Conservation (phyloP, 768 basidiomycete genomes). For the Gelatoporia subvermispora region DNA sequence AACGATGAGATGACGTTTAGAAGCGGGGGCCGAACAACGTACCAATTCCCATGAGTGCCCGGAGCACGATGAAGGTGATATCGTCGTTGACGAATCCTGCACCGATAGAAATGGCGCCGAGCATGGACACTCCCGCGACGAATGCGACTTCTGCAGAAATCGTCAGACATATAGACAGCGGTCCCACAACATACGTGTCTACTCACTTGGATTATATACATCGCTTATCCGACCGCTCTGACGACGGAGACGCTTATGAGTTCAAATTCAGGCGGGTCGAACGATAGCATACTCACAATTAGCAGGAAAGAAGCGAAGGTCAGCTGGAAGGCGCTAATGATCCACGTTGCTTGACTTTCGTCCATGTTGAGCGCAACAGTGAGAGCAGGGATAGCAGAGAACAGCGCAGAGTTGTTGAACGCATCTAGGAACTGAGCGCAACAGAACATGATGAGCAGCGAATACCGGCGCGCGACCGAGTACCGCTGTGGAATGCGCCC, state of each 20-base stretch:
- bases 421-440: constrained; percentile 34
- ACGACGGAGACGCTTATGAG: background rate
- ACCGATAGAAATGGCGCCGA: constrained; percentile 26
- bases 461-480: constrained; percentile 23
- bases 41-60: constrained; percentile 28
- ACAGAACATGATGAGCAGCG: constrained; percentile 30
- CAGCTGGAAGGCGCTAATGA: constrained; percentile 32
- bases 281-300: constrained; percentile 20
- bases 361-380: constrained; percentile 20
- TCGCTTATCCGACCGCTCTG: constrained; percentile 30
- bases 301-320: constrained; percentile 32
- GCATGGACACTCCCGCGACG: constrained; percentile 20
- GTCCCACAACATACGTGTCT: background rate
- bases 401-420: constrained; percentile 32
- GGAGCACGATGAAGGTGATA: constrained; percentile 27
- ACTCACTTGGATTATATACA: constrained; percentile 29
- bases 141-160: constrained; percentile 22
- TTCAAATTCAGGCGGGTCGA: background rate
- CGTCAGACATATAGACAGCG: background rate
- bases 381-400: constrained; percentile 28
- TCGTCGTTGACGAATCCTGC: constrained; percentile 27
- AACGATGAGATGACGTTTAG: background rate
- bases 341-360: constrained; percentile 26
- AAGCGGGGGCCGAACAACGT: constrained; percentile 4
- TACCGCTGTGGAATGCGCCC: constrained; percentile 19